Base-by-base conservation (phyloP, 106 monocot genomes). In the Chionographis japonica region DNA sequence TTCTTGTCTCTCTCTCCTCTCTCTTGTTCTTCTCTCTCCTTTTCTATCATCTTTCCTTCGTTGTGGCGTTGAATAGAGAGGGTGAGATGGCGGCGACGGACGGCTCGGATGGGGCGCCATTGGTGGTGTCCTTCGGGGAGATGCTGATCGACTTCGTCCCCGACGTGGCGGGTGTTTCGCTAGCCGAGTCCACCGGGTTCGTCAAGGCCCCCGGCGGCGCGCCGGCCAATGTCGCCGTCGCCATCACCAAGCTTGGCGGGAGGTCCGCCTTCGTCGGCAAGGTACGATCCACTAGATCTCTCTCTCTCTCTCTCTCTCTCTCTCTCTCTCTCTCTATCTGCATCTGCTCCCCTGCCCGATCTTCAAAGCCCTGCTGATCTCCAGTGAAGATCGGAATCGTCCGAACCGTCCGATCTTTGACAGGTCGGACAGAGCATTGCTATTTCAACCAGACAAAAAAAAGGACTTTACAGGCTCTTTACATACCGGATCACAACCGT, bases 81-180 rank as follows among this genome's bases (percentile, higher is more conserved):
- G 27, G 27, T 27, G 27, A 27, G 18, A 38, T 56, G 16, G 40
- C 15, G 1, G 40, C 37, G 15, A 53, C 14, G 20, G 49, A 59
- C 18, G 18, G 14, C 18, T 27, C n/a, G 8, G 72, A 51, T 51
- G 71, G n/a, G 50, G 56, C 52, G 50, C 62, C 73, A 3, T 54
- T 87, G 37, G 78, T 91, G 50, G 91, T 91, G 2, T 76, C 79
- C 7, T 87, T 91, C 67, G 91, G 91, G 1, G 91, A 91, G 77
- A 87, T 87, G 91, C 72, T 91, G 56, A 91, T 91, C 77, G 91
- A 91, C 59, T 87, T 91, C 79, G 91, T 91, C 40, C 87, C 91
- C 17, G 79, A 91, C 78, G 77, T 74, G 6, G 72, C 86, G 12
- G 91, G 91, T 1, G 87, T 91, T 11, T 87, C 91, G 3, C 84